A percentile compares a stretch with the other conserved stretches of the same genome.
Conservation (phyloP, 2,329 filamentous ascomycete genomes). For the Phoma sp. region DNA sequence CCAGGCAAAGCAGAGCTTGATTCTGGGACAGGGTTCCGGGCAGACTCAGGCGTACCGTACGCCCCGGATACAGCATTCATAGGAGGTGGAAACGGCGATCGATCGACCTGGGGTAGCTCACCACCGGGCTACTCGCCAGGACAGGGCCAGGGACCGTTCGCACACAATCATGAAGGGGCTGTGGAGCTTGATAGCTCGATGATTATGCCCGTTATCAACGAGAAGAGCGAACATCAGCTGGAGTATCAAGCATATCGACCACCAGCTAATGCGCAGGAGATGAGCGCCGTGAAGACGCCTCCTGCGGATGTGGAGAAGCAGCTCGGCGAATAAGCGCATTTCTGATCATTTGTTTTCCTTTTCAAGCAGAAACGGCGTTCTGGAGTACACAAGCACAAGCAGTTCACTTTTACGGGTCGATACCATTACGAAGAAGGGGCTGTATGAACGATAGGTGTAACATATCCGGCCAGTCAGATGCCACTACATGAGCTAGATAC, state of each 20-base stretch:
- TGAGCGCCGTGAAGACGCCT: slow-evolving; percentile 30
- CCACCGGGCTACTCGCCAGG: slow-evolving; percentile 43
- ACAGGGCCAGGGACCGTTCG: slow-evolving; percentile 13
- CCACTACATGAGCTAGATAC: slow-evolving; percentile 6
- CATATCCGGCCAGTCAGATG: background rate
- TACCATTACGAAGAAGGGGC: slow-evolving; percentile 4
- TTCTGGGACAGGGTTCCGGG: slow-evolving; percentile 36
- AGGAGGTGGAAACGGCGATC: slow-evolving; percentile 37
- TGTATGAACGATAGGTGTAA: slow-evolving; percentile 2
- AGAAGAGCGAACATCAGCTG: slow-evolving; percentile 18
- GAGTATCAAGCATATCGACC: slow-evolving; percentile 40
- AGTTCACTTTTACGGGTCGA: background rate
- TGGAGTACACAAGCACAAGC: background rate
- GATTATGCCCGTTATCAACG: slow-evolving; percentile 22
- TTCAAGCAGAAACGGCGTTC: slow-evolving; percentile 9
- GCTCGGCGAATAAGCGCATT: slow-evolving; percentile 3
- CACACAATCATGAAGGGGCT: slow-evolving; percentile 19
- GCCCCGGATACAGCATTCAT: slow-evolving; percentile 42
- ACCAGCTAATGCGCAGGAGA: slow-evolving; percentile 25
- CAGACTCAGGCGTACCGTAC: slow-evolving; percentile 31
- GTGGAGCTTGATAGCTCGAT: slow-evolving; percentile 30
- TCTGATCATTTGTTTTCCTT: background rate
- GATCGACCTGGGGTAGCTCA: slow-evolving; percentile 36
- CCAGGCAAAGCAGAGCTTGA: slow-evolving; percentile 42
- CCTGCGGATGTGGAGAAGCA: slow-evolving; percentile 34